Evolutionary conservation across 495 filamentous ascomycete genomes (phyloP).

Genomic region (Podospora fimiseda): DNA sequence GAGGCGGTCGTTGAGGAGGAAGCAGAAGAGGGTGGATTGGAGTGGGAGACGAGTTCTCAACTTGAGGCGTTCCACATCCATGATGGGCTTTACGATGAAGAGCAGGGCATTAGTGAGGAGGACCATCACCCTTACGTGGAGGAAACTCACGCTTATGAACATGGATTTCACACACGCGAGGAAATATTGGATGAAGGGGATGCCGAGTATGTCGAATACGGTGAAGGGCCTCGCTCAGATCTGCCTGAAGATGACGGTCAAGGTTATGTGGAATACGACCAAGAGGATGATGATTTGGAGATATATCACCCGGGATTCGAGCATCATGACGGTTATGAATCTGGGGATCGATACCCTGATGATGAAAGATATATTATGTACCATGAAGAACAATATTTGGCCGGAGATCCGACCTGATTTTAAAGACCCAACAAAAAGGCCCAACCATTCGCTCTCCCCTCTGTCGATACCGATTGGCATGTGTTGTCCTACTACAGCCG

Average conservation of each 20-base stretch:
- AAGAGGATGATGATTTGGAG: constrained; percentile 4
- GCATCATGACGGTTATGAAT: neutral
- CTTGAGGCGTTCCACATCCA: neutral
- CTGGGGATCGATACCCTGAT: neutral
- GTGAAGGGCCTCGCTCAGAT: too few species aligned
- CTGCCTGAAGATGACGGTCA: too few species aligned
- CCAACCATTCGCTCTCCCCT: neutral
- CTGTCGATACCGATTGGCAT: too few species aligned
- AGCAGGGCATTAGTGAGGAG: too few species aligned
- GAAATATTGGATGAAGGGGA: too few species aligned
- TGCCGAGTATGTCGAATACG: too few species aligned
- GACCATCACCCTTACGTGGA: too few species aligned
- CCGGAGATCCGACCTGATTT: neutral
- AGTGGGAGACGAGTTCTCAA: neutral
- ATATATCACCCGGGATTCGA: too few species aligned
- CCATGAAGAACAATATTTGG: constrained; percentile 14
- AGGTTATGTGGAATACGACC: neutral
- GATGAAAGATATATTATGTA: constrained; percentile 16
- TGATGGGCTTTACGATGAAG: neutral
- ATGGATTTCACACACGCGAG: too few species aligned
- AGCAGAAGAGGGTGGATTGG: neutral
- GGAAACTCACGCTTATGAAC: too few species aligned
- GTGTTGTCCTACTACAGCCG: too few species aligned
- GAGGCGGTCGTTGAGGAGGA: neutral
- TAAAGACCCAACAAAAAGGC: neutral